Evolutionary conservation across 805 yeast species (phyloP), one percentile per base, ranked within the genome.

Genomic region (Wickerhamomyces queroliae): DNA sequence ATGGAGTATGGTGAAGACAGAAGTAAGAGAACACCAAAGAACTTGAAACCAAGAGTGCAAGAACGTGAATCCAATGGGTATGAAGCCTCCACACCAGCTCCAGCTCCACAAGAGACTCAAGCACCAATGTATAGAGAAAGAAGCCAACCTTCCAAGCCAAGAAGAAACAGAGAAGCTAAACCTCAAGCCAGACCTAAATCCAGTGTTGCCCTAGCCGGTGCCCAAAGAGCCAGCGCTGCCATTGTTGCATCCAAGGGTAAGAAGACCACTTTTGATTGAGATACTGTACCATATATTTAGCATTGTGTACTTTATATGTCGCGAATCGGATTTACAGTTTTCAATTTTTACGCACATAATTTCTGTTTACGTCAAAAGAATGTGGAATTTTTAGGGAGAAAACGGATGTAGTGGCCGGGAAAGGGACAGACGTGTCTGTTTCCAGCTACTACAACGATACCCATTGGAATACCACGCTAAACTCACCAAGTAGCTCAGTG

Each of bases 1-100:
- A 69, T 91, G 72, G 98, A 93, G 62, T 91, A 67, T 54, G 99
- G 99, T 48, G 96, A 93, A 64, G 98, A 91, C 59, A 75, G 99
- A 64, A 82, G 95, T 32, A 82, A 85, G 64, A 72, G 87, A 58
- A 55, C 42, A 49, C 62, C 50, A 53, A 48, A 29, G 47, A 48
- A 46, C 56, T 45, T 44, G 36, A 47, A 38, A 29, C 37, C 36
- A 24, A 32, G 64, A 51, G 53, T n/a, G 55, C 47, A 38, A 38
- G 42, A 52, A 38, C 31, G 13, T 24, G 17, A 36, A 25, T 18
- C 43, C 39, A 22, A 22, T 20, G 15, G 21, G n/a, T 27, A 37
- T 32, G 26, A n/a, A 19, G 39, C 39, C 16, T n/a, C 35, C 31
- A 31, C 23, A 23, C 30, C 31, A 21, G 24, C 18, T 33, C 5